phyloP scores from a whole-genome alignment of 2,329 filamentous ascomycete species.

The Fusarium burgessii region DNA sequence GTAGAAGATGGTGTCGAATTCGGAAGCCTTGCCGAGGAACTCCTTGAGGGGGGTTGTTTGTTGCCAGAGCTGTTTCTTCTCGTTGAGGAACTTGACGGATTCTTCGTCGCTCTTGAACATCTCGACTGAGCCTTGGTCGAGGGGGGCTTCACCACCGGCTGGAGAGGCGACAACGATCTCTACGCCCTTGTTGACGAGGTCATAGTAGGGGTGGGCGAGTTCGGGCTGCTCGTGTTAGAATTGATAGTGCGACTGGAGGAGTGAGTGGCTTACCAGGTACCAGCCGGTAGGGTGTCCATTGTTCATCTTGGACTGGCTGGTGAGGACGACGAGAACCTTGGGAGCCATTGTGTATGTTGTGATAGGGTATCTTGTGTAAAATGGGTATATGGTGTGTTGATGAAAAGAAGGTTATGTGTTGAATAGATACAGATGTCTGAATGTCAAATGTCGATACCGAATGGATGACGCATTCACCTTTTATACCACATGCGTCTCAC shows the following conservation, averaged over 20 bases:
- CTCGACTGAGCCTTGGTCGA: slow-evolving; percentile 70
- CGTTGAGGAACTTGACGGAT: slow-evolving; percentile 66
- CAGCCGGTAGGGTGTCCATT: slow-evolving; percentile 73
- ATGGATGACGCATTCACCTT: slow-evolving; percentile 18
- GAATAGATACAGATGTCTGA: neutral
- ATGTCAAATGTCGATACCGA: neutral
- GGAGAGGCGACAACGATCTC: slow-evolving; percentile 72
- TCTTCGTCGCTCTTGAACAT: slow-evolving; percentile 64
- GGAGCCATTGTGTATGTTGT: slow-evolving; percentile 57
- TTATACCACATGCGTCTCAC: slow-evolving; percentile 25
- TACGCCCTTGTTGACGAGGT: slow-evolving; percentile 58
- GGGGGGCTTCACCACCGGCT: slow-evolving; percentile 69
- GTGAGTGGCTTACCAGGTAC: slow-evolving; percentile 67
- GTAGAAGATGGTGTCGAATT: slow-evolving; percentile 73
- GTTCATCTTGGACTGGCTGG: slow-evolving; percentile 67
- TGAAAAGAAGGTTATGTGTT: neutral
- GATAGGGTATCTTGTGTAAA: neutral
- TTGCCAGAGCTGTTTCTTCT: slow-evolving; percentile 71
- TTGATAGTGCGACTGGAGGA: neutral
- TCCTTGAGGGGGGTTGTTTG: slow-evolving; percentile 69
- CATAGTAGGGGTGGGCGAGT: slow-evolving; percentile 73
- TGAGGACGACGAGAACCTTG: slow-evolving; percentile 78
- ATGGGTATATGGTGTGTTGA: neutral
- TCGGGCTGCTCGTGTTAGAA: slow-evolving; percentile 60
- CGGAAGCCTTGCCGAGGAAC: slow-evolving; percentile 66